phyloP scores from a whole-genome alignment of 2,329 filamentous ascomycete genomes.

The Fusarium protoensiforme region DNA sequence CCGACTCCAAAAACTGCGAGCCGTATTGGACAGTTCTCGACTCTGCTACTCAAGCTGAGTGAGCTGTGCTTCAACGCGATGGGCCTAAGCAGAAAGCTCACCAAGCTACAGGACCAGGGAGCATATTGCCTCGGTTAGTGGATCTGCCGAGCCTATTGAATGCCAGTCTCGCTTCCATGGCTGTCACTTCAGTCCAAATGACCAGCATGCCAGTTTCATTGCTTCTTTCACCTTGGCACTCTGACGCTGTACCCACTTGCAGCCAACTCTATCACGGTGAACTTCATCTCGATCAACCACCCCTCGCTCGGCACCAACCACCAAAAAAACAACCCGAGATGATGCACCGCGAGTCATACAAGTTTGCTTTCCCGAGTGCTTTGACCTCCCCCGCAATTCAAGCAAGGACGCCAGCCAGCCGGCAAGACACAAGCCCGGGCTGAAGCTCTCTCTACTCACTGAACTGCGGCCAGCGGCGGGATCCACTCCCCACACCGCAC shows the following conservation, averaged over 20 bases:
- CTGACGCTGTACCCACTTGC: not conserved
- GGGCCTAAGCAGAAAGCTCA: not conserved
- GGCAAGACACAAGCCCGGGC: not conserved
- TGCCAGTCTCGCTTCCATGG: not conserved
- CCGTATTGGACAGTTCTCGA: not conserved
- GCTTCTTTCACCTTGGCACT: constrained; percentile 7
- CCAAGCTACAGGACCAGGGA: not conserved
- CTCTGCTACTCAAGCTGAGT: too few species aligned
- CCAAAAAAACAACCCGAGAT: not conserved
- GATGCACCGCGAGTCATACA: constrained; percentile 1
- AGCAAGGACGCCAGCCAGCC: not conserved
- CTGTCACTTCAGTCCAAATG: not conserved
- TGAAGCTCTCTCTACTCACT: not conserved
- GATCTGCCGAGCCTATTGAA: not conserved
- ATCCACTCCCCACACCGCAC: constrained; percentile 31
- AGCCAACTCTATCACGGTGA: not conserved
- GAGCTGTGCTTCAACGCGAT: not conserved
- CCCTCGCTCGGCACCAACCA: not conserved
- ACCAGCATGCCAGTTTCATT: not conserved
- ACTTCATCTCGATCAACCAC: not conserved
- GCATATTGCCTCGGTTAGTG: not conserved
- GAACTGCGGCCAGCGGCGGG: not conserved
- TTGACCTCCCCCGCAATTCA: not conserved
- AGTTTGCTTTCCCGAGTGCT: not conserved
- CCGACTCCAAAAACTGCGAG: not conserved